Percentiles rank a stretch among this genome's conserved stretches.
Conservation (phyloP, 306 rosid species). For the Potentilla sterilis region DNA sequence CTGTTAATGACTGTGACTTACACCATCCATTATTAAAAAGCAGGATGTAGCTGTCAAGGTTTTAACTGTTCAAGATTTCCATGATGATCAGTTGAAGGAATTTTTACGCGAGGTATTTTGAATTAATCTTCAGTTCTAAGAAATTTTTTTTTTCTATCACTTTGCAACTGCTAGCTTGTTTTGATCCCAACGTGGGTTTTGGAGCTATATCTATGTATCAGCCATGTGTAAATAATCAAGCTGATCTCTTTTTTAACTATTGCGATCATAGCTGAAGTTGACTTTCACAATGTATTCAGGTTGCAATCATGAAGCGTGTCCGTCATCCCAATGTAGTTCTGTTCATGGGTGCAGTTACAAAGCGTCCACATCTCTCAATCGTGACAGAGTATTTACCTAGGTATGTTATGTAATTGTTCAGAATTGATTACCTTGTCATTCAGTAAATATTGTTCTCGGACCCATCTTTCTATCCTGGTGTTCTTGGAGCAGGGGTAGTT, state of each 20-base stretch:
- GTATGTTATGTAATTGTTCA: slow-evolving; percentile 32
- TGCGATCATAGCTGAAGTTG: slow-evolving; percentile 10
- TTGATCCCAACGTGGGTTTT: neutral
- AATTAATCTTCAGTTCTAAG: neutral
- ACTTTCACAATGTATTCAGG: slow-evolving; percentile 46
- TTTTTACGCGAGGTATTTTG: slow-evolving; percentile 79
- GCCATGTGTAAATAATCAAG: neutral
- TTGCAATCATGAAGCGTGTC: slow-evolving; percentile 95
- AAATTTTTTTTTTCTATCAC: neutral
- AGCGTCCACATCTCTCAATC: slow-evolving; percentile 81
- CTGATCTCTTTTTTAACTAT: neutral
- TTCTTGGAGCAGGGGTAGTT: slow-evolving; percentile 69
- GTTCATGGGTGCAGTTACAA: slow-evolving; percentile 98
- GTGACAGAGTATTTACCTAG: slow-evolving; percentile 93
- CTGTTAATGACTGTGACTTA: neutral
- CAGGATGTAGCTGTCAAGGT: slow-evolving; percentile 99
- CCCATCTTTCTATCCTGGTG: slow-evolving; percentile 7
- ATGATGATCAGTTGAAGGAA: slow-evolving; percentile 82
- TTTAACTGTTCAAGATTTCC: slow-evolving; percentile 76
- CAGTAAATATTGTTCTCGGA: neutral
- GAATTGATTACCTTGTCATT: neutral
- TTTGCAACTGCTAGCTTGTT: neutral
- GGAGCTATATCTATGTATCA: neutral
- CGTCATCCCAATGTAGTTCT: slow-evolving; percentile 98
- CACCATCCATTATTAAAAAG: slow-evolving; percentile 10